Percentiles rank a stretch among this genome's conserved stretches.
These are phyloP conservation scores for Hericium rajendrae DNA, from an alignment of 768 basidiomycete genomes.

Conservation along the genomic window DNA sequence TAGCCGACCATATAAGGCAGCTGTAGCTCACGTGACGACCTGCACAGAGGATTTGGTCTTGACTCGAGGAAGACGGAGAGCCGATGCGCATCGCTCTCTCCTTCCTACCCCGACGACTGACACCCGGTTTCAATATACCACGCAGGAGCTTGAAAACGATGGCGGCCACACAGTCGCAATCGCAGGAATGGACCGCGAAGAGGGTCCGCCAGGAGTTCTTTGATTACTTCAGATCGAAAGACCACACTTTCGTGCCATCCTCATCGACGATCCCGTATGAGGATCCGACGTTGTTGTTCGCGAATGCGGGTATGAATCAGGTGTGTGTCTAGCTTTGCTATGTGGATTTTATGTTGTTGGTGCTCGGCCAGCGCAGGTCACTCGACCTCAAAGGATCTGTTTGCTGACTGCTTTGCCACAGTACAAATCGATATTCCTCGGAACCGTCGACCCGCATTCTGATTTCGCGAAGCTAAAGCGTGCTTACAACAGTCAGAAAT, in stretches of 20 bases:
- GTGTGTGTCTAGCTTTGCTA: conserved; percentile 24
- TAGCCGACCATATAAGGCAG: too few species aligned
- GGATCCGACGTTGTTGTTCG: conserved; percentile 94
- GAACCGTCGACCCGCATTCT: conserved; percentile 92
- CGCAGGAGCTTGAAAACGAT: neutral
- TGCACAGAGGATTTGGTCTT: too few species aligned
- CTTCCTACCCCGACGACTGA: too few species aligned
- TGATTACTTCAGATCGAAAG: conserved; percentile 69
- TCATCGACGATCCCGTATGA: conserved; percentile 94
- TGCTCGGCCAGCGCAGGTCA: neutral
- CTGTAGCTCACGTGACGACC: too few species aligned
- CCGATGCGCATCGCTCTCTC: too few species aligned
- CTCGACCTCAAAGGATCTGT: neutral
- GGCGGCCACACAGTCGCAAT: neutral
- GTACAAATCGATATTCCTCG: conserved; percentile 98
- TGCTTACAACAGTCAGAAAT: conserved; percentile 95
- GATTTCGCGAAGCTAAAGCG: conserved; percentile 85
- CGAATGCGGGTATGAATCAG: conserved; percentile 98
- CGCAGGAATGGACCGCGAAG: conserved; percentile 41
- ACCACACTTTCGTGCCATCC: conserved; percentile 84
- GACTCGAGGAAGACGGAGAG: too few species aligned
- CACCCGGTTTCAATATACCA: too few species aligned
- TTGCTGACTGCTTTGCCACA: conserved; percentile 23
- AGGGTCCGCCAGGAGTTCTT: conserved; percentile 82
- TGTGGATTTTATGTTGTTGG: neutral